Evolutionary conservation across 495 filamentous ascomycete species (phyloP), one percentile per base, ranked within the genome.

Genomic region (Baudoinia panamericana): DNA sequence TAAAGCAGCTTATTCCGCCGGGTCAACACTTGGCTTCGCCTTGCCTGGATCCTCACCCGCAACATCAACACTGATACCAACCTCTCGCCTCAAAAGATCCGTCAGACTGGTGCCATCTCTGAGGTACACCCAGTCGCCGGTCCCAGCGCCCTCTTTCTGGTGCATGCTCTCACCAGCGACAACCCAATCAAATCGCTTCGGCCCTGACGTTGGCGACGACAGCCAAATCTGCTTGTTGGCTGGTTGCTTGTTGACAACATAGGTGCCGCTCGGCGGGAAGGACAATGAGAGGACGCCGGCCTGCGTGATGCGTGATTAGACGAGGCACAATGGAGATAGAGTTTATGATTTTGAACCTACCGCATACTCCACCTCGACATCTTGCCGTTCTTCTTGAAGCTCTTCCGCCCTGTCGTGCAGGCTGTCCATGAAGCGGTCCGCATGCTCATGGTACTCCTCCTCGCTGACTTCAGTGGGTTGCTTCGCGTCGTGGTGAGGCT

Each of bases 211-310:
- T 4, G 90, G 90, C 15, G 85, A 93, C 24, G 82, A 85, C 19
- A 97, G 75, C 90, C 92, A 97, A 54, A 97, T 88, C 59, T 97
- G 90, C 64, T 80, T 84, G 68, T 93, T 96, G 15, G 86, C 84
- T 0, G 90, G 90, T 59, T 96, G 90, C 64, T 97, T 97, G 71
- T 96, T 96, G 56, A 97, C 67, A 2, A 96, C 80, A 51, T 85
- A 97, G 17, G 73, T 85, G 34, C 87, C 88, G 10, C 71, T 55
- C 0, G 70, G 62, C 0, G 69, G 64, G 28, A 80, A 62, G 16
- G 57, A 61, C 43, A 96, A 58, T 43, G 76, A 87, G 36, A 99
- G 62, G 31, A 96, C 84, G 32, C 90, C 92, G 36, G 82, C 73
- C 83, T 92, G 46, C 27, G 10, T 30, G 23, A 17, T 16, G 13